These are phyloP conservation scores for Penicillium odoratum DNA, from an alignment of 495 filamentous ascomycete species.

Conservation along the genomic window DNA sequence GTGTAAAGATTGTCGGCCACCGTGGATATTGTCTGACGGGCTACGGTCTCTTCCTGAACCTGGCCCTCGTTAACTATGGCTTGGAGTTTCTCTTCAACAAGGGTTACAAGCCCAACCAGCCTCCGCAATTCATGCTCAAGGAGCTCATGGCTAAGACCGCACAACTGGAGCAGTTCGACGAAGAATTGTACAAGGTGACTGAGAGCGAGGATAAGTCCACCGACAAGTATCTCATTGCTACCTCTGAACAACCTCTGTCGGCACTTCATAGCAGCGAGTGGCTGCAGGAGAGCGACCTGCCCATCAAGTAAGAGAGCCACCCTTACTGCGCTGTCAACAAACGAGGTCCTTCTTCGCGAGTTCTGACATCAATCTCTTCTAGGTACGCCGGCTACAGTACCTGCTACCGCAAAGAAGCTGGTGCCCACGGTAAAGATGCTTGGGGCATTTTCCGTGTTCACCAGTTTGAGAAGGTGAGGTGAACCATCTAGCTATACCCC, in stretches of 20 bases:
- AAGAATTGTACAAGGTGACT: conserved; percentile 95
- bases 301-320: conserved; percentile 62
- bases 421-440: conserved; percentile 87
- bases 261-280: conserved; percentile 93
- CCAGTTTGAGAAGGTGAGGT: conserved; percentile 87
- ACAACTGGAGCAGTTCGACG: conserved; percentile 95
- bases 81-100: conserved; percentile 77
- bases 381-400: conserved; percentile 91
- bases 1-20: conserved; percentile 93
- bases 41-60: conserved; percentile 92
- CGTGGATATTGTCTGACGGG: conserved; percentile 88
- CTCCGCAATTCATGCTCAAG: conserved; percentile 93
- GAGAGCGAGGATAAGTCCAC: conserved; percentile 74
- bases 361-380: conserved; percentile 14
- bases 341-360: background rate
- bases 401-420: conserved; percentile 94
- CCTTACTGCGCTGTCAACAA: background rate
- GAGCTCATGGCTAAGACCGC: conserved; percentile 99
- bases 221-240: conserved; percentile 97
- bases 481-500: background rate
- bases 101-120: conserved; percentile 85
- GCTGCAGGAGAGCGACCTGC: conserved; percentile 80
- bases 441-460: conserved; percentile 99
- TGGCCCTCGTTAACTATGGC: conserved; percentile 91
- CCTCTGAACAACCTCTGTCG: conserved; percentile 91